A percentile compares a stretch with the other conserved stretches of the same genome.
Conservation (phyloP, 495 filamentous ascomycete genomes). For the Penicillium soppii region DNA sequence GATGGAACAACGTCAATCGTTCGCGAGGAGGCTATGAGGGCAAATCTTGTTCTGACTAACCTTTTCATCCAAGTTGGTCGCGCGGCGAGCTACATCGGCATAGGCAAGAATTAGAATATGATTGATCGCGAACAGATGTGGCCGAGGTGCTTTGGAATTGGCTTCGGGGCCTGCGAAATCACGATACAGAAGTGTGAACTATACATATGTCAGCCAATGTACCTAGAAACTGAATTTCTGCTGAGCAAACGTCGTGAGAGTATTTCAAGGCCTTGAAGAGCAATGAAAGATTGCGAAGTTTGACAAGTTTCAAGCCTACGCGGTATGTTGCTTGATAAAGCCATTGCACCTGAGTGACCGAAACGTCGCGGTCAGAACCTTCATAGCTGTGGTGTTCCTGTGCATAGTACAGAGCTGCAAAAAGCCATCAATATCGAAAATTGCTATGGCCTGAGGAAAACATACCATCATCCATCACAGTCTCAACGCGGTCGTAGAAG, state of each 20-base stretch:
- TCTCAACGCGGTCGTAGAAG: background rate
- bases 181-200: conserved; percentile 3
- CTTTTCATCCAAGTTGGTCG: background rate
- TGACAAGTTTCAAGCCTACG: background rate
- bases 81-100: background rate
- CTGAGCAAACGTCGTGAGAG: background rate
- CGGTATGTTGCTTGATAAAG: background rate
- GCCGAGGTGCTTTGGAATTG: background rate
- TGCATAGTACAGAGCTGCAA: background rate
- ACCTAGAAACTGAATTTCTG: background rate
- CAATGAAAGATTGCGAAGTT: background rate
- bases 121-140: background rate
- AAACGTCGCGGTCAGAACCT: background rate
- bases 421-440: background rate
- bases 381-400: background rate
- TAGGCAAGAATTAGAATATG: background rate
- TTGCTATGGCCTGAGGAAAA: background rate
- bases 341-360: conserved; percentile 2
- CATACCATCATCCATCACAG: background rate
- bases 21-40: too few relatives aligned
- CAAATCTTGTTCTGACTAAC: background rate
- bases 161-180: background rate
- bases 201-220: background rate
- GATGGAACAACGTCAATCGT: background rate
- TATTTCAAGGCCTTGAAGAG: background rate